Conservation (phyloP, 2,329 filamentous ascomycete species). For the Colletotrichum filicis region DNA sequence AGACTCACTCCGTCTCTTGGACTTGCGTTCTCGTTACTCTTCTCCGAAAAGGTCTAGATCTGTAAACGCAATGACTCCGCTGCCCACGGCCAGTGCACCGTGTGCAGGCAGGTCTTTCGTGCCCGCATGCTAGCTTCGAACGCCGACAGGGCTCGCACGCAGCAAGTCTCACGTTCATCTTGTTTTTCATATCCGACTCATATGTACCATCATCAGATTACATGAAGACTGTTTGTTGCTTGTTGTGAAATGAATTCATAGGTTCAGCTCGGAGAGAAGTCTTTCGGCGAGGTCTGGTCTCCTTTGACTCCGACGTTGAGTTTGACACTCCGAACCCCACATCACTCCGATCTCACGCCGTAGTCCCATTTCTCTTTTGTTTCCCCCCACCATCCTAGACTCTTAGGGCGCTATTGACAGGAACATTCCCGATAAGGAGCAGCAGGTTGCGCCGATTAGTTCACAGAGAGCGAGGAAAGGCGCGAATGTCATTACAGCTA, state of each 20-base stretch:
- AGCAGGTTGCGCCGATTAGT: background rate
- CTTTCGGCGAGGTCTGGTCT: background rate
- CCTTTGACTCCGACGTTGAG: no score
- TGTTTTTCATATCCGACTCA: background rate
- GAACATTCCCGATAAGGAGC: background rate
- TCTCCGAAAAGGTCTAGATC: slow-evolving; percentile 31
- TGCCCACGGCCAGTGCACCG: slow-evolving; percentile 37
- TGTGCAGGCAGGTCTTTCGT: slow-evolving; percentile 40
- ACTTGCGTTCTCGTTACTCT: background rate
- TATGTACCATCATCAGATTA: background rate
- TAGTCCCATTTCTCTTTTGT: background rate
- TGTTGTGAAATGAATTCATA: background rate
- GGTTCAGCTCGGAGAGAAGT: background rate
- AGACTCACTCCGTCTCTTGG: background rate
- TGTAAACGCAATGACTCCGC: slow-evolving; percentile 34
- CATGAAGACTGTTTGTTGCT: background rate
- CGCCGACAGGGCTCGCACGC: background rate
- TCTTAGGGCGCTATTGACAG: background rate
- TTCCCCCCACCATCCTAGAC: background rate
- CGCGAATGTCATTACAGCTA: background rate
- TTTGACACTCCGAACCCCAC: background rate
- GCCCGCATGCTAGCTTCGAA: slow-evolving; percentile 38
- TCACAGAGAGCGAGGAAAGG: slow-evolving; percentile 37
- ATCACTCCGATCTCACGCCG: background rate
- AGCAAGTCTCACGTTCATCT: background rate